A percentile compares a stretch with the other conserved stretches of the same genome.
phyloP scores from a whole-genome alignment of 2,329 filamentous ascomycete genomes.

The Colletotrichum orchidophilum region DNA sequence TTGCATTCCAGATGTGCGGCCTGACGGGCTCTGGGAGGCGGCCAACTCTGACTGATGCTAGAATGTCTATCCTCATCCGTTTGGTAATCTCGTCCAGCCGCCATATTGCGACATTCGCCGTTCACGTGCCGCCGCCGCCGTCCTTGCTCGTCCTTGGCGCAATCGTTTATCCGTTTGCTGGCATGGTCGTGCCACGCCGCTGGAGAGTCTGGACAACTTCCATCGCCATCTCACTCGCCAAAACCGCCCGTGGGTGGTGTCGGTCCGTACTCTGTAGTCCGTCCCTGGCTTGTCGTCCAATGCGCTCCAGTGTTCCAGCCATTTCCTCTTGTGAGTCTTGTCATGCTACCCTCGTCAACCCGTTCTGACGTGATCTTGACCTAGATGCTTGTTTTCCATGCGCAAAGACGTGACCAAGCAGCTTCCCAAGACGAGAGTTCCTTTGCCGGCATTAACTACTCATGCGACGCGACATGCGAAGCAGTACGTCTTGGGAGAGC shows the following conservation, averaged over 20 bases:
- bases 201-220: neutral
- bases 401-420: neutral
- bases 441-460: conserved; percentile 19
- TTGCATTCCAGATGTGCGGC: conserved; percentile 18
- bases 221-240: neutral
- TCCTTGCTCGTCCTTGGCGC: neutral
- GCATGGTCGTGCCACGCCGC: neutral
- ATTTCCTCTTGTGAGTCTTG: neutral
- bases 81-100: neutral
- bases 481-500: neutral
- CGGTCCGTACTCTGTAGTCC: conserved; percentile 9
- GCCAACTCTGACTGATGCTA: conserved; percentile 1
- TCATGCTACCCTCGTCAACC: conserved; percentile 1
- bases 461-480: conserved; percentile 11
- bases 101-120: conserved; percentile 12
- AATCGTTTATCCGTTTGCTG: conserved; percentile 2
- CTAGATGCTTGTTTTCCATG: neutral
- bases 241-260: neutral
- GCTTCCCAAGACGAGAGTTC: neutral
- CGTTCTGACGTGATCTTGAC: neutral
- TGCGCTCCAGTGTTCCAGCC: conserved; percentile 2
- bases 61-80: neutral
- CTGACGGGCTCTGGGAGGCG: neutral
- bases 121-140: neutral
- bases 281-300: conserved; percentile 12